Base-by-base conservation (phyloP, 352 stramenopile species). In the Phytophthora cryptogea region DNA sequence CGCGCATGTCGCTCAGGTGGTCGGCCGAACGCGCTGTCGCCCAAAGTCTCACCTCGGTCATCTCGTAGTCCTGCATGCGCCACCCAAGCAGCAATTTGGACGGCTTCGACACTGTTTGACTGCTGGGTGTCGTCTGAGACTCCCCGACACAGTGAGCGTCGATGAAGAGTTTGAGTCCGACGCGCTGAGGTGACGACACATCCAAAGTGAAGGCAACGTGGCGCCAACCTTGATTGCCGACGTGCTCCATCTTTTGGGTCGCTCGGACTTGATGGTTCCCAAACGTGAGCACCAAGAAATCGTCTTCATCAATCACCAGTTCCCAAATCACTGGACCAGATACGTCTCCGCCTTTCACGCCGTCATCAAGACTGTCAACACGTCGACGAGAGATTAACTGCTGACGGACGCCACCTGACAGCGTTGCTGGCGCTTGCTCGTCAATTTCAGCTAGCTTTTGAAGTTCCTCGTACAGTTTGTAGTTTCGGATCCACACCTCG, bases 1-100 rank as follows among this genome's bases (percentile, higher is more conserved):
- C 83, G 43, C 90, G 90, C 83, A 92, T 93, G 68, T 93, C 86
- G 49, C 63, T 75, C 33, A 94, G 59, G 36, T 94, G 86, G 43
- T 92, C 76, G 39, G 63, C 60, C n/a, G 80, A 90, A 13, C 86
- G 79, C 2, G 80, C 77, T 4, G 65, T 86, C 0, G 86, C 83
- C 86, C 83, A 95, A 8, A 93, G 52, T n/a, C 83, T 75, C 39
- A 93, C 78, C 48, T 95, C 86, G 1, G 83, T 89, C 65, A 93
- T 66, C 37, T 93, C 79, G 39, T 74, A 88, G 55, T 85, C 78
- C 0, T 59, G 48, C 53, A 95, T 49, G 13, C 65, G 45, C 42
- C 54, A 70, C 9, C 81, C 85, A 11, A 92, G 56, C 26, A 76
- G 36, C 54, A 92, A 16, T 36, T 66, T 76, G 20, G 82, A 88